Percentiles rank a stretch among this genome's conserved stretches.
phyloP scores from a whole-genome alignment of 805 yeast species.

The Deakozyma indianensis region DNA sequence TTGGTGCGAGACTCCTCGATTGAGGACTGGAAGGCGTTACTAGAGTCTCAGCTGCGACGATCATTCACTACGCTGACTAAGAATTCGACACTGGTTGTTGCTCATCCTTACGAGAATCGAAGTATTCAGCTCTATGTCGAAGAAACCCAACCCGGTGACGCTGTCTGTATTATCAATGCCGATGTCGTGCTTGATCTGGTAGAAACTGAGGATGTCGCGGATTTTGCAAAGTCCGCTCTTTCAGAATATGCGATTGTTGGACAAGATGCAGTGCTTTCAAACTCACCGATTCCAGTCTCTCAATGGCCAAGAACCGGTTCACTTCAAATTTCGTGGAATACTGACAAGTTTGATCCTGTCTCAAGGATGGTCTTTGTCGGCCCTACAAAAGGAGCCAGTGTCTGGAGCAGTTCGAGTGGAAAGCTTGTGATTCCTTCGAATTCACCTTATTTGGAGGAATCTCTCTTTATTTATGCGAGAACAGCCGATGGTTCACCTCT shows the following conservation, averaged over 20 bases:
- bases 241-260: not conserved
- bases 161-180: conserved; percentile 42
- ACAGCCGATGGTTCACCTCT: not conserved
- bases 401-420: not conserved
- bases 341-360: not conserved
- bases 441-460: not conserved
- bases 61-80: conserved; percentile 34
- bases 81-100: conserved; percentile 25
- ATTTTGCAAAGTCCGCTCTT: not conserved
- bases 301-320: conserved; percentile 12
- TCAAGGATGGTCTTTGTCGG: conserved; percentile 4
- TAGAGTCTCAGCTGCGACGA: conserved; percentile 36
- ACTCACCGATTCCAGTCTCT: conserved; percentile 8
- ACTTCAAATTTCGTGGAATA: conserved; percentile 5
- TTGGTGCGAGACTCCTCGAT: conserved; percentile 10
- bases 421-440: conserved; percentile 5
- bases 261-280: not conserved
- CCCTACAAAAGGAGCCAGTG: not conserved
- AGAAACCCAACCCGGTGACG: conserved; percentile 24
- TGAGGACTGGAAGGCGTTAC: conserved; percentile 38
- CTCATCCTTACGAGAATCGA: conserved; percentile 14
- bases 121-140: conserved; percentile 22
- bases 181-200: conserved; percentile 30
- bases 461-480: not conserved
- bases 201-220: not conserved